These are phyloP conservation scores for Phalaenopsis equestris DNA, from an alignment of 106 monocot genomes.

Conservation along the genomic window DNA sequence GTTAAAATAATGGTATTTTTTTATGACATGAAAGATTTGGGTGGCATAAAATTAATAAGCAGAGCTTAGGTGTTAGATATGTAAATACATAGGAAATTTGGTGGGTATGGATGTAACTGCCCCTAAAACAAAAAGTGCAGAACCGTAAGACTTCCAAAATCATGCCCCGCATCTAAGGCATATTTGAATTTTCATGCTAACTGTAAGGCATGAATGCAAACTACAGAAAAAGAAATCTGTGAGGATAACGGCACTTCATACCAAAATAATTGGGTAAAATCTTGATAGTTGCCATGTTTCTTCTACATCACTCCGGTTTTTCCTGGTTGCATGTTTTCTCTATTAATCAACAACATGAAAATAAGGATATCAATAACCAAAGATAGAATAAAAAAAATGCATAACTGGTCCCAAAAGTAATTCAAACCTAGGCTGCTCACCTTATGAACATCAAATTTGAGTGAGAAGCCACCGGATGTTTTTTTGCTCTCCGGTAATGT, in stretches of 20 bases:
- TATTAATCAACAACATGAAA: constrained; percentile 25
- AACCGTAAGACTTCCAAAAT: background rate
- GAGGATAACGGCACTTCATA: constrained; percentile 2
- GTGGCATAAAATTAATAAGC: too few species aligned
- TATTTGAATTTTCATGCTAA: constrained; percentile 1
- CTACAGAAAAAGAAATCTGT: background rate
- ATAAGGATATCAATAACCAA: background rate
- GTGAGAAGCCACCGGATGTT: constrained; percentile 66
- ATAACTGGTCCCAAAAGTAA: background rate
- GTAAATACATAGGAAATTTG: too few species aligned
- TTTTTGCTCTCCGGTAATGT: constrained; percentile 58
- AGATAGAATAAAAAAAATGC: background rate
- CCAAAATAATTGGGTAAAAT: constrained; percentile 96
- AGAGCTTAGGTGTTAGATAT: too few species aligned
- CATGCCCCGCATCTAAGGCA: background rate
- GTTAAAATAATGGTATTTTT: too few species aligned
- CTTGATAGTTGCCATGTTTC: constrained; percentile 69
- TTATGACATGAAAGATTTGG: too few species aligned
- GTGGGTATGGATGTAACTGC: too few species aligned
- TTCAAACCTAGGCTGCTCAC: constrained; percentile 21
- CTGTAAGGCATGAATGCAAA: background rate
- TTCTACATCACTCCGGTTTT: constrained; percentile 60
- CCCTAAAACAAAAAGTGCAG: background rate
- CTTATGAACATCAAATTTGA: constrained; percentile 86
- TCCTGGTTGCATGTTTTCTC: constrained; percentile 79